phyloP scores from a whole-genome alignment of 352 stramenopile species.

The Globisporangium barbulae region DNA sequence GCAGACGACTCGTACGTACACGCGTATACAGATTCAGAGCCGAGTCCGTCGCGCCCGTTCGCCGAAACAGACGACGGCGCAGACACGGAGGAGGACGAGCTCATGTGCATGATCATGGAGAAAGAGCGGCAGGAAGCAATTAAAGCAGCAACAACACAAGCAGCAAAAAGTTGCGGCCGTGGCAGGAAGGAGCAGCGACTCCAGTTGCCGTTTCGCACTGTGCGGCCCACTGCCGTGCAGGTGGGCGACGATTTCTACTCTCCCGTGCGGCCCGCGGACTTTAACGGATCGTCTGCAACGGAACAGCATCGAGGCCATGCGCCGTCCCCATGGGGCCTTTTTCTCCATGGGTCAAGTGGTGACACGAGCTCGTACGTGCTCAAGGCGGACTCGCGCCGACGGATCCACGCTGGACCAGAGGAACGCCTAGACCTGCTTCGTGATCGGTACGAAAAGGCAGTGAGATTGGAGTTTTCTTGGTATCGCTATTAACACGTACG shows the following conservation, averaged over 20 bases:
- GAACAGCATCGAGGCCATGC: conserved; percentile 3
- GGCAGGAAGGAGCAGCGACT: neutral
- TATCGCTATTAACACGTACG: no score
- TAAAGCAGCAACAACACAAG: conserved; percentile 15
- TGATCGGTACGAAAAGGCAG: conserved; percentile 45
- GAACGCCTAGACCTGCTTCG: conserved; percentile 67
- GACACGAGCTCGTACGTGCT: conserved; percentile 78
- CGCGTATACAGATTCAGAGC: conserved; percentile 13
- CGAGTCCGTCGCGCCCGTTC: conserved; percentile 9
- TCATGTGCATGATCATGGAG: conserved; percentile 38
- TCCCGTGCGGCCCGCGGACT: conserved; percentile 22
- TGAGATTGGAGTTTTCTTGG: no score
- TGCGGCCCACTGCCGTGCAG: neutral
- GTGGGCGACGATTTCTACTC: conserved; percentile 28
- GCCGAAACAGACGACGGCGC: neutral
- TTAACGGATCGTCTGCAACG: neutral
- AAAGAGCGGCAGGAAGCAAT: conserved; percentile 25
- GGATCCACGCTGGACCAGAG: conserved; percentile 56
- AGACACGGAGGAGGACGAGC: conserved; percentile 35
- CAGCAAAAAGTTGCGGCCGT: neutral
- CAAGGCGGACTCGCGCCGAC: conserved; percentile 41
- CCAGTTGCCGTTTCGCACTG: conserved; percentile 2
- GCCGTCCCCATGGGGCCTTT: no score
- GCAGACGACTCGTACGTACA: neutral
- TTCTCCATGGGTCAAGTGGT: no score